Conservation (phyloP, 2,329 filamentous ascomycete species). For the Talaromyces sp. region DNA sequence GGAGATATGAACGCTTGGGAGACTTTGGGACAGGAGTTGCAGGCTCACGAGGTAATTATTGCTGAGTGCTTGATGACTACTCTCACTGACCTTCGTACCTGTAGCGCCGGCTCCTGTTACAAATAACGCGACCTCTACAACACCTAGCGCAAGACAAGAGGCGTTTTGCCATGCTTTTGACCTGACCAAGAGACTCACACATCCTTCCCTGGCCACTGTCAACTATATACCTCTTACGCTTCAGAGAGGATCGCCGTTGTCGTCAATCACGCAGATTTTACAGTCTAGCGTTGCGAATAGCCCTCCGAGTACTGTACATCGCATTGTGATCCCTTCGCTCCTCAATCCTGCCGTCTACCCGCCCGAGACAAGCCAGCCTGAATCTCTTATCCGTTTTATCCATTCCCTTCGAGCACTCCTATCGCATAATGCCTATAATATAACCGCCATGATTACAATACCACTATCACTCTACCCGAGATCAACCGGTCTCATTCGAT, state of each 20-base stretch:
- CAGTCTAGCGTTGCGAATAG: slow-evolving; percentile 55
- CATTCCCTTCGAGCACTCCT: slow-evolving; percentile 73
- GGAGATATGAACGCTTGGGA: slow-evolving; percentile 86
- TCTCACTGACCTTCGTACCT: slow-evolving; percentile 21
- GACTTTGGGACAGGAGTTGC: slow-evolving; percentile 58
- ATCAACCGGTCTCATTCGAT: slow-evolving; percentile 69
- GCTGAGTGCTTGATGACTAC: neutral
- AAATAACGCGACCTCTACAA: slow-evolving; percentile 42
- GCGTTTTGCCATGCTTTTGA: slow-evolving; percentile 72
- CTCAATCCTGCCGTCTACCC: slow-evolving; percentile 84
- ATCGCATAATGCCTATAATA: slow-evolving; percentile 59
- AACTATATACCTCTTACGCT: slow-evolving; percentile 49
- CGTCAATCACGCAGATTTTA: slow-evolving; percentile 59
- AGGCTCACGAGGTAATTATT: slow-evolving; percentile 58
- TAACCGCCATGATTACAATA: slow-evolving; percentile 72
- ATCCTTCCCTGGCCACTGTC: slow-evolving; percentile 51
- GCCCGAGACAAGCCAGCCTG: slow-evolving; percentile 63
- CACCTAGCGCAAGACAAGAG: slow-evolving; percentile 25
- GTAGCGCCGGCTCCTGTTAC: slow-evolving; percentile 28
- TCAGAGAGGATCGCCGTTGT: slow-evolving; percentile 54
- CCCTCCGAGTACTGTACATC: slow-evolving; percentile 63
- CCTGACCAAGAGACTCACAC: slow-evolving; percentile 62
- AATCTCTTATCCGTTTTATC: slow-evolving; percentile 73
- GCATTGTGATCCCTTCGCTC: slow-evolving; percentile 77
- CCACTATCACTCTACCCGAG: slow-evolving; percentile 78